phyloP scores from a whole-genome alignment of 129 eudicot genomes.

The Oenanthe sinensis region DNA sequence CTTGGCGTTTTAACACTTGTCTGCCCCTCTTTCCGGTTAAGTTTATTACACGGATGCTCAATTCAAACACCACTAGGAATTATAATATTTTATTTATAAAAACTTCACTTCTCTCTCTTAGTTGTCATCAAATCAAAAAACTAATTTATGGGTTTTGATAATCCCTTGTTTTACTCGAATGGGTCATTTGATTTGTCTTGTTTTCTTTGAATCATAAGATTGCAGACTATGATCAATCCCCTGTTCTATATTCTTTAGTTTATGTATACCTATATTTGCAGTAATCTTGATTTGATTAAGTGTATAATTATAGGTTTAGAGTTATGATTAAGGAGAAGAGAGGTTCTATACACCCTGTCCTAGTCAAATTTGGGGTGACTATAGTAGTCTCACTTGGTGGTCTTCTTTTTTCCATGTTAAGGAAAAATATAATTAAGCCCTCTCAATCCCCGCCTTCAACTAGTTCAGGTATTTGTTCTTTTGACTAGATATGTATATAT shows the following conservation, averaged over 20 bases:
- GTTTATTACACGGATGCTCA: not conserved
- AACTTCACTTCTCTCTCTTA: not conserved
- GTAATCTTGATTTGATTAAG: not conserved
- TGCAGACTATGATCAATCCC: conserved; percentile 19
- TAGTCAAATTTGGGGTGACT: conserved; percentile 68
- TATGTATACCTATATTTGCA: not conserved
- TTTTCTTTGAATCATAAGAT: conserved; percentile 12
- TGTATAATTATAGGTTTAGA: not conserved
- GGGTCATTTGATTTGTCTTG: conserved; percentile 11
- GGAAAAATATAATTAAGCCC: conserved; percentile 35
- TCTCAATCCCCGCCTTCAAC: conserved; percentile 24
- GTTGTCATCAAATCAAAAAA: conserved; percentile 4
- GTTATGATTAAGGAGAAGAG: conserved; percentile 41
- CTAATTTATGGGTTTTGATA: conserved; percentile 16
- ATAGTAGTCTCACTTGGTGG: conserved; percentile 72
- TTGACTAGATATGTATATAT: not conserved
- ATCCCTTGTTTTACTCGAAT: conserved; percentile 8
- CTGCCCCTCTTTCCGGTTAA: conserved; percentile 1
- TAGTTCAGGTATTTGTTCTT: conserved; percentile 26
- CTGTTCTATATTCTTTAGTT: not conserved
- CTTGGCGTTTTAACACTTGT: not conserved
- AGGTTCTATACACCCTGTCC: conserved; percentile 38
- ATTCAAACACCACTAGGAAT: not conserved
- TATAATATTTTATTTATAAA: not conserved
- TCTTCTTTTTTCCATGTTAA: conserved; percentile 34